Conservation (phyloP, 1,284 basidiomycete genomes). For the Pseudozyma tsukubaensis region DNA sequence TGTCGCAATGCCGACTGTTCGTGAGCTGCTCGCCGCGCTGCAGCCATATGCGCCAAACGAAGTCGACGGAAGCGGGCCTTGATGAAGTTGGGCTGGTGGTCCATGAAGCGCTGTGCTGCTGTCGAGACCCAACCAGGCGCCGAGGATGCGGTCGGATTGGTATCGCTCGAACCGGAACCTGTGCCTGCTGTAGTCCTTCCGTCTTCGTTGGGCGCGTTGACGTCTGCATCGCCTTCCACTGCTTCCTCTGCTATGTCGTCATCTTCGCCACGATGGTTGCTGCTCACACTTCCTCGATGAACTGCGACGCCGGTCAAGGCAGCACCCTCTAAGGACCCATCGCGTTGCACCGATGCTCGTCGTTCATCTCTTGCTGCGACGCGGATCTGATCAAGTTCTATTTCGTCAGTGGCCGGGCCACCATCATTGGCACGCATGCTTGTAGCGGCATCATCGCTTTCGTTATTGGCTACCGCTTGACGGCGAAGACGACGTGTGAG, state of each 20-base stretch:
- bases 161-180: constrained; percentile 51
- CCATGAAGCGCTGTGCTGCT: constrained; percentile 46
- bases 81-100: constrained; percentile 60
- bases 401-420: constrained; percentile 25
- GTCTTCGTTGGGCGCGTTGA: constrained; percentile 33
- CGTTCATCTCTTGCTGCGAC: constrained; percentile 15
- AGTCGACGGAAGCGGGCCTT: constrained; percentile 56
- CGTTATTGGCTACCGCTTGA: constrained; percentile 13
- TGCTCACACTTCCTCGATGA: constrained; percentile 3
- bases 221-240: constrained; percentile 15
- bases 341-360: constrained; percentile 1
- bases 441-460: constrained; percentile 13
- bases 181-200: constrained; percentile 48
- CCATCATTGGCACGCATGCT: background rate
- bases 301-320: constrained; percentile 20
- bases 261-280: constrained; percentile 1
- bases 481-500: constrained; percentile 38
- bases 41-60: constrained; percentile 58
- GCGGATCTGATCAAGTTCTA: constrained; percentile 44
- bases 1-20: constrained; percentile 59
- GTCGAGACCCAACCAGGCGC: constrained; percentile 47
- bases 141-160: constrained; percentile 55
- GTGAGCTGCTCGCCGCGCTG: constrained; percentile 55
- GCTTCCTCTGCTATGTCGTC: constrained; percentile 7
- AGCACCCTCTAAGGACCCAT: constrained; percentile 1